Conservation (phyloP, 306 rosid species). For the Morella rubra region DNA sequence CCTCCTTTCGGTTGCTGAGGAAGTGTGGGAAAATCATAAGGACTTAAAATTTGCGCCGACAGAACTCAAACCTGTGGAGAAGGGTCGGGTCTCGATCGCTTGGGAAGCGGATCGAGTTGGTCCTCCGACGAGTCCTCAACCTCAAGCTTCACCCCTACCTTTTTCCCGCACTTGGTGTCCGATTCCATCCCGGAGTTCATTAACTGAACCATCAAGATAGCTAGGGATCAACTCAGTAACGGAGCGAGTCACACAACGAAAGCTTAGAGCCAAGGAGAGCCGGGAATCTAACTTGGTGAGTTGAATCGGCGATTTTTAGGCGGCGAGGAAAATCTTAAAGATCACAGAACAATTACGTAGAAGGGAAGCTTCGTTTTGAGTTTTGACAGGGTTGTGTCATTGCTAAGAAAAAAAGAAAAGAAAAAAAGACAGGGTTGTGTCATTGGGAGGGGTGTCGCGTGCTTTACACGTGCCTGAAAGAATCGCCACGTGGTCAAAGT, state of each 20-base stretch:
- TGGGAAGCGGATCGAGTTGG: slow-evolving; percentile 38
- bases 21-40: background rate
- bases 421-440: background rate
- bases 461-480: slow-evolving; percentile 35
- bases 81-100: slow-evolving; percentile 47
- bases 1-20: background rate
- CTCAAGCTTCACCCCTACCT: slow-evolving; percentile 50
- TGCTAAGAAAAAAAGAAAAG: no score
- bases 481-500: slow-evolving; percentile 44
- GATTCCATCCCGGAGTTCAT: slow-evolving; percentile 47
- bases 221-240: background rate
- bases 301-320: slow-evolving; percentile 18
- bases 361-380: background rate
- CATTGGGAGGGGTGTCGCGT: background rate
- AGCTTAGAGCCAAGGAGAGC: background rate
- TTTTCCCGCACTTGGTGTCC: slow-evolving; percentile 34
- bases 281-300: slow-evolving; percentile 3
- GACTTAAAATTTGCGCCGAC: background rate
- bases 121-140: slow-evolving; percentile 37
- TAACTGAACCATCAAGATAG: slow-evolving; percentile 55
- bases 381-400: background rate
- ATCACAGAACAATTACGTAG: background rate
- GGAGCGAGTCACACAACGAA: background rate
- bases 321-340: background rate
- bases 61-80: slow-evolving; percentile 35